Base-by-base conservation (phyloP, 192 early-diverging fungal species). In the Backusella tuberculispora region DNA sequence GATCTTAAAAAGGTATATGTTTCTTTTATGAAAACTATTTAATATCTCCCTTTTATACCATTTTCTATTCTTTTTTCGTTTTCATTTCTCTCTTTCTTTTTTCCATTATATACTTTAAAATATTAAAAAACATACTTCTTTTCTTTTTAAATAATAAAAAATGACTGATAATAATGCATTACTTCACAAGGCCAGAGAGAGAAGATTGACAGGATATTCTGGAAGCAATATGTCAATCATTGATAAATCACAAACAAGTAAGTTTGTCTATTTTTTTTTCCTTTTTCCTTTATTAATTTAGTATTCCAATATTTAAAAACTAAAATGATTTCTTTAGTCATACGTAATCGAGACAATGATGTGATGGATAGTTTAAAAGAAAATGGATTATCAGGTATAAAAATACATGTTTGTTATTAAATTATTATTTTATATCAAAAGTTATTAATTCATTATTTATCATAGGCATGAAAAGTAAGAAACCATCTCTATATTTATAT, bases 171-270 rank as follows among this genome's bases (percentile, higher is more conserved):
- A 19, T 53, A 53, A 17, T n/a, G 19, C 48, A 53, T 2, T 53
- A 8, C 19, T 21, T 17, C n/a, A 21, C 50, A 53, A 53, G n/a
- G 19, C 19, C n/a, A 53, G 50, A 53, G 50, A 53, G 19, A 53
- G 50, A 53, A 53, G 50, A 19, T 53, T 53, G 19, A 53, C 50
- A 21, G 50, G 50, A 53, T 53, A 53, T 6, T 24, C 50, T 24
- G 50, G 50, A 53, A 53, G n/a, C n/a, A 53, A 53, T 8, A 53
- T 53, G 50, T 17, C 9, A 17, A 7, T 19, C n/a, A 53, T 53
- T 53, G 50, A 53, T 53, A 53, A 53, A 53, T 19, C 17, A 9
- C 50, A 53, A n/a, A 53, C 50, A 53, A 53, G 50, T 53, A 19
- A 53, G 50, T 34, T 34, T 34, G 29, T 34, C 29, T 34, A 0